These are phyloP conservation scores for Phialophora verrucosa DNA, from an alignment of 2,329 filamentous ascomycete genomes.

Conservation along the genomic window DNA sequence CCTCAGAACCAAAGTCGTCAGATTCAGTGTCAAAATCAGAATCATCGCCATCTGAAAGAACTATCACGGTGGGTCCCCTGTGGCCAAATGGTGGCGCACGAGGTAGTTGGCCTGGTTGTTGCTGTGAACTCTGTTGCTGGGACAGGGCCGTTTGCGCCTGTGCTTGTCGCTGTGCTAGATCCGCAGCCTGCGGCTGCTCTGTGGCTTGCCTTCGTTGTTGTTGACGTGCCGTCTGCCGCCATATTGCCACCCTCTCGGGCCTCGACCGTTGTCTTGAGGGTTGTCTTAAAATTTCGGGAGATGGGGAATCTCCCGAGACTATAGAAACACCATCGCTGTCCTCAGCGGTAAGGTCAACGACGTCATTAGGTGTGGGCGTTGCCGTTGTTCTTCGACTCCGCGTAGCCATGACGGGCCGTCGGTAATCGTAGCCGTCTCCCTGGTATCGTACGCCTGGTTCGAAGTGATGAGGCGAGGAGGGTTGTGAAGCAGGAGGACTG, in stretches of 20 bases:
- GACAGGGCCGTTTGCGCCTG: neutral
- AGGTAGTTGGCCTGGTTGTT: slow-evolving; percentile 8
- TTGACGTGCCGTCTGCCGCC: neutral
- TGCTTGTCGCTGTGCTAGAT: neutral
- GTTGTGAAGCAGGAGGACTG: slow-evolving; percentile 15
- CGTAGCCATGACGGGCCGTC: slow-evolving; percentile 57
- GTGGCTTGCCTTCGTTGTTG: neutral
- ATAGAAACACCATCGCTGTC: slow-evolving; percentile 24
- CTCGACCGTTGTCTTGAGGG: slow-evolving; percentile 1
- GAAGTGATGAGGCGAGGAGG: slow-evolving; percentile 36
- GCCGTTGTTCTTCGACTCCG: slow-evolving; percentile 27
- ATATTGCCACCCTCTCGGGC: neutral
- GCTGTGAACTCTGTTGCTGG: neutral
- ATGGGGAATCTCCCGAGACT: slow-evolving; percentile 17
- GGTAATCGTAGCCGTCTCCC: slow-evolving; percentile 62
- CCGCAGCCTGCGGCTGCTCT: neutral
- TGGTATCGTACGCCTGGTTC: slow-evolving; percentile 44
- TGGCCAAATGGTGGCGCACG: slow-evolving; percentile 27
- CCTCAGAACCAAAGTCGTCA: neutral
- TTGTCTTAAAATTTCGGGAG: neutral
- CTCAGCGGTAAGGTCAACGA: slow-evolving; percentile 34
- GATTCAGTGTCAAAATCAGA: slow-evolving; percentile 43
- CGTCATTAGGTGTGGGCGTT: slow-evolving; percentile 8
- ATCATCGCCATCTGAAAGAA: slow-evolving; percentile 55
- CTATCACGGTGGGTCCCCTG: slow-evolving; percentile 44